Evolutionary conservation across 1,284 basidiomycete species (phyloP).

Genomic region (Sporisorium exsertum): DNA sequence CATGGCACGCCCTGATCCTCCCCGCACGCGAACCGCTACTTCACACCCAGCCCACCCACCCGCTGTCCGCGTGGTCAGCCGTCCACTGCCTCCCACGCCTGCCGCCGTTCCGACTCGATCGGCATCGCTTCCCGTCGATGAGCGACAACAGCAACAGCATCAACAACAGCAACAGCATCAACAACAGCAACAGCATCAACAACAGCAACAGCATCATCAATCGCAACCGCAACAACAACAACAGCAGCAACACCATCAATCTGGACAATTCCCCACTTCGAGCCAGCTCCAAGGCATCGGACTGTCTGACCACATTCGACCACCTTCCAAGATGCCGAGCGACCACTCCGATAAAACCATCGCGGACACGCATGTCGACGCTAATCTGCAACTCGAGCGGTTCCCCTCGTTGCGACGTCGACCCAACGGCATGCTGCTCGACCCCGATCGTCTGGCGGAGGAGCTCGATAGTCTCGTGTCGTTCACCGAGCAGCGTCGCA

Average conservation of each 20-base stretch:
- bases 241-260: not conserved
- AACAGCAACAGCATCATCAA: not conserved
- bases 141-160: not conserved
- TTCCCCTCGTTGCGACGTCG: conserved; percentile 12
- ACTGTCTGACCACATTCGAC: not conserved
- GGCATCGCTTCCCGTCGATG: not conserved
- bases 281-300: not conserved
- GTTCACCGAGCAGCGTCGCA: not conserved
- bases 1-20: not conserved
- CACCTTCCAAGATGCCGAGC: not conserved
- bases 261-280: not conserved
- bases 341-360: not conserved
- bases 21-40: conserved; percentile 2
- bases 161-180: not conserved
- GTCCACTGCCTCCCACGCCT: conserved; percentile 32
- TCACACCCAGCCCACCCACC: conserved; percentile 3
- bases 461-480: conserved; percentile 28
- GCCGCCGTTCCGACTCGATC: not conserved
- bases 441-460: conserved; percentile 15
- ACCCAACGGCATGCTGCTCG: not conserved
- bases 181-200: not conserved
- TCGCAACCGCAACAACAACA: not conserved
- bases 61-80: conserved; percentile 9
- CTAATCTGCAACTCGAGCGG: not conserved
- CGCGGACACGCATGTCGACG: conserved; percentile 14